Base-by-base conservation (phyloP, 176 grass and related monocot genomes). In the Chrysopogon serrulatus region DNA sequence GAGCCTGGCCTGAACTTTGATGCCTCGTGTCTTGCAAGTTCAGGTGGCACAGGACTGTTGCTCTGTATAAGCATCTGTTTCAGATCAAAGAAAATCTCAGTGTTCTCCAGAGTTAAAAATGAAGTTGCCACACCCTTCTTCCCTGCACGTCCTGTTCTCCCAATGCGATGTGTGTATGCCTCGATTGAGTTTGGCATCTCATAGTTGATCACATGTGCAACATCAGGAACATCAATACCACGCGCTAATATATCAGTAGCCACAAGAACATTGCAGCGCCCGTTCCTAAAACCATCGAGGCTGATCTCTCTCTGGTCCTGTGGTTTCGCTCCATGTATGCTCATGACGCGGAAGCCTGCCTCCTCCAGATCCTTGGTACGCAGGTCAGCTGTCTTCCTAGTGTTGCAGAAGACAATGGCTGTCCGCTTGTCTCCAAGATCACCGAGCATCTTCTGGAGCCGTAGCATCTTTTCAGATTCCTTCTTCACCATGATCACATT, bases 181-280 rank as follows among this genome's bases (percentile, higher is more conserved):
- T 98, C 96, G 59, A 98, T 44, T 70, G 89, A 89, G 30, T 57
- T 74, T 44, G 92, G 92, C 91, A 98, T 93, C 79, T 98, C 90
- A 86, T 93, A 98, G 71, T 98, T 95, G 60, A 95, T 98, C 35
- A 98, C 96, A 85, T 98, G 89, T 24, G 92, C 96, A 68, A 98
- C 96, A 88, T 98, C 96, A 79, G 96, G 96, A 78, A 98, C 95
- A 76, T 98, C 96, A 86, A 98, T 95, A 82, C 96, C 96, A 93
- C 96, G 90, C 39, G 92, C 92, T 28, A 91, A 91, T 66, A 98
- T 91, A 43, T 98, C 96, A 79, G 96, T 95, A 9, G 96, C 96
- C 44, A 98, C 92, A 85, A 98, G 92, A 89, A 98, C 92, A 86
- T 95, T 98, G 65, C 95, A 98, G 44, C 96, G 81, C 15, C 88